phyloP scores from a whole-genome alignment of 495 filamentous ascomycete genomes.

The Penicillium manginii region DNA sequence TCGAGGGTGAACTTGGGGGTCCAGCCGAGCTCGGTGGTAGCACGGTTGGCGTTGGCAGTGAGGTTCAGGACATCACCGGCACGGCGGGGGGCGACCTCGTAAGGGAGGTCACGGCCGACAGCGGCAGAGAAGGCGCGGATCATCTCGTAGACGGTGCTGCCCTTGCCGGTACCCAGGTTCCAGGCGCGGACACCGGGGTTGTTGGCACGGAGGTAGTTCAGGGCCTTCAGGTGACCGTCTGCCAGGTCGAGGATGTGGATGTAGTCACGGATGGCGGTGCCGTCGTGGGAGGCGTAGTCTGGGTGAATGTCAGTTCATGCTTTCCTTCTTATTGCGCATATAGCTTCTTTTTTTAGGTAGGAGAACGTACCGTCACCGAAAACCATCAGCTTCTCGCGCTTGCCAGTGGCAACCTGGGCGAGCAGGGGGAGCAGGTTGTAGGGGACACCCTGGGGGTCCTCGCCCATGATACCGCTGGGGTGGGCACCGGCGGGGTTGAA shows the following conservation, averaged over 20 bases:
- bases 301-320: background rate
- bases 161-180: conserved; percentile 96
- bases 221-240: conserved; percentile 84
- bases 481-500: conserved; percentile 98
- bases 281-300: conserved; percentile 91
- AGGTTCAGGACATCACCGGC: conserved; percentile 92
- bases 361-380: conserved; percentile 81
- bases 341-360: background rate
- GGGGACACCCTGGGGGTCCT: conserved; percentile 93
- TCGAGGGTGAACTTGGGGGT: conserved; percentile 89
- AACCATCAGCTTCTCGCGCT: conserved; percentile 90
- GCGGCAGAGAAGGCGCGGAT: conserved; percentile 89
- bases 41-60: conserved; percentile 85
- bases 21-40: conserved; percentile 89
- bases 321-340: no score
- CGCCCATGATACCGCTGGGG: conserved; percentile 96
- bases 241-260: conserved; percentile 89
- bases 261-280: conserved; percentile 78
- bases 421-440: conserved; percentile 95
- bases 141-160: conserved; percentile 96
- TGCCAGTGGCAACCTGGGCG: conserved; percentile 93
- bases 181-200: conserved; percentile 93
- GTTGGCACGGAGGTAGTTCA: conserved; percentile 87
- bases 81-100: conserved; percentile 82
- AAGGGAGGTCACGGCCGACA: conserved; percentile 82